Conservation (phyloP, 2,329 filamentous ascomycete species). For the Westerdykella aurantiaca region DNA sequence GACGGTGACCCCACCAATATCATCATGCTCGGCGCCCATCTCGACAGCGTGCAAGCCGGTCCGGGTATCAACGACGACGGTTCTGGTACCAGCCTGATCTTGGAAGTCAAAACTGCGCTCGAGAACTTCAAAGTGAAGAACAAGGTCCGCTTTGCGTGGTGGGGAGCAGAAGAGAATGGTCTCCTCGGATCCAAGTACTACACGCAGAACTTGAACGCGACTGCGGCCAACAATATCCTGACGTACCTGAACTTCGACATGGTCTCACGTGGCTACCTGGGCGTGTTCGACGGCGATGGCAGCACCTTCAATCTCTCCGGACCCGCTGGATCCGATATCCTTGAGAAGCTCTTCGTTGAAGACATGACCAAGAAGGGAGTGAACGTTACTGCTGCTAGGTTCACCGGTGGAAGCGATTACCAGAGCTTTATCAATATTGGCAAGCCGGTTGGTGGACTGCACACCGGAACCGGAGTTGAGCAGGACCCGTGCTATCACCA, state of each 20-base stretch:
- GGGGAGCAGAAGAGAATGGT: constrained; percentile 39
- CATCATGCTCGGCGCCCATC: constrained; percentile 37
- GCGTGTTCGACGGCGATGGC: constrained; percentile 38
- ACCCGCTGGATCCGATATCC: constrained; percentile 28
- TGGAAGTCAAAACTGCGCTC: constrained; percentile 35
- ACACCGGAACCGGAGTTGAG: constrained; percentile 37
- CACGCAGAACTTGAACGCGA: constrained; percentile 26
- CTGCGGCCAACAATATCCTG: constrained; percentile 34
- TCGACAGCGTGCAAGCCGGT: constrained; percentile 35
- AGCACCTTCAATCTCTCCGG: constrained; percentile 30
- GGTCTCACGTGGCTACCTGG: constrained; percentile 37
- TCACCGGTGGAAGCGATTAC: constrained; percentile 39
- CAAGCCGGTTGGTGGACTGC: constrained; percentile 37
- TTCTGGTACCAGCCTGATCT: constrained; percentile 33
- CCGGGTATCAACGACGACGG: constrained; percentile 41
- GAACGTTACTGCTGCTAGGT: constrained; percentile 34
- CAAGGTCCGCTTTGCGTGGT: constrained; percentile 39
- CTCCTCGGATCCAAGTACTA: constrained; percentile 38
- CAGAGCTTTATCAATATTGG: constrained; percentile 38
- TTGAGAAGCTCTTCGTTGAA: constrained; percentile 35
- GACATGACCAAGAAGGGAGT: constrained; percentile 32
- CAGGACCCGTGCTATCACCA: constrained; percentile 40
- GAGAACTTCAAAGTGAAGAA: constrained; percentile 37
- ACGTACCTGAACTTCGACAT: constrained; percentile 43
- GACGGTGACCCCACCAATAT: constrained; percentile 34